phyloP scores from a whole-genome alignment of 176 grass and related monocot species.

The Alloteropsis semialata region DNA sequence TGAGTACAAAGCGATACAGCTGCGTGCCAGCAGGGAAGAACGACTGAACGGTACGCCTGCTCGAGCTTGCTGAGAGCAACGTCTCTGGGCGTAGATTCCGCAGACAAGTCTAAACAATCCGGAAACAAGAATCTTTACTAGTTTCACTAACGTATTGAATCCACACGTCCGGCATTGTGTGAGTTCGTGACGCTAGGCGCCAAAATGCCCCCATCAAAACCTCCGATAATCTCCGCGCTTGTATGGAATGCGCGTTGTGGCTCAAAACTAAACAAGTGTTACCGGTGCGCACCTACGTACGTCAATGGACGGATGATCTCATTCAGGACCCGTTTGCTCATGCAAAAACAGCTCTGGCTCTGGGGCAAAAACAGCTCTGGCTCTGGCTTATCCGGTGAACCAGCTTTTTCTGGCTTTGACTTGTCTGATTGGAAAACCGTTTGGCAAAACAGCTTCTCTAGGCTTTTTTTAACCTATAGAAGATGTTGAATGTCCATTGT shows the following conservation, averaged over 20 bases:
- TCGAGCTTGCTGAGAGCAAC: neutral
- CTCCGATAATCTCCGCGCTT: neutral
- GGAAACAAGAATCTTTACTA: neutral
- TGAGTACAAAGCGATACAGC: neutral
- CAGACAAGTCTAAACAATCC: neutral
- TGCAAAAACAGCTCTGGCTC: too few relatives aligned
- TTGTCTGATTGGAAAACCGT: too few relatives aligned
- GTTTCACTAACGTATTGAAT: neutral
- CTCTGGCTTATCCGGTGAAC: too few relatives aligned
- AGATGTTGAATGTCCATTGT: too few relatives aligned
- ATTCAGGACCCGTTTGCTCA: too few relatives aligned
- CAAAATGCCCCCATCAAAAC: neutral
- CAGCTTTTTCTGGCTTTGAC: too few relatives aligned
- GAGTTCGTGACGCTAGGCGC: neutral
- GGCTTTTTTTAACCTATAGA: too few relatives aligned
- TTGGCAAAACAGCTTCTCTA: too few relatives aligned
- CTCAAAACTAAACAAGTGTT: neutral
- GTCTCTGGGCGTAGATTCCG: constrained; percentile 24
- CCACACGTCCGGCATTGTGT: neutral
- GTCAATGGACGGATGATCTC: neutral
- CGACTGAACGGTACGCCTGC: neutral
- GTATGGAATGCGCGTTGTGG: neutral
- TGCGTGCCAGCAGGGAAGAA: neutral
- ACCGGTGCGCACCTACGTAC: neutral
- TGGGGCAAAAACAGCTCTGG: too few relatives aligned